Base-by-base conservation (phyloP, 2,329 filamentous ascomycete species). In the Fonsecaea pugnacius region DNA sequence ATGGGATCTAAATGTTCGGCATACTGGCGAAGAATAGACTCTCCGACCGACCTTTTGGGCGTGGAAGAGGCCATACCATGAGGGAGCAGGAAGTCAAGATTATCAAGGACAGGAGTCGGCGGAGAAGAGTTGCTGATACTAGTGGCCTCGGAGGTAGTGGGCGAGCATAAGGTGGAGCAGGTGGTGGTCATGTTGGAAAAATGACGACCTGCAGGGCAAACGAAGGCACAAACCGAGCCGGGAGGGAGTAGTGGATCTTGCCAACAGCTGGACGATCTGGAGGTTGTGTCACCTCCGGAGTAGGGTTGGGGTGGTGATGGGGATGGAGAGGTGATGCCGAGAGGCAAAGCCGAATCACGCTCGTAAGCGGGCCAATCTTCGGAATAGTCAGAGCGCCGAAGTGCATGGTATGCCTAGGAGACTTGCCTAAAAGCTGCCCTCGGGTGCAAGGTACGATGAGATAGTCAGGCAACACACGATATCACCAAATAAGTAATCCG, bases 21-120 rank as follows among this genome's bases (percentile, higher is more conserved):
- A 77, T 80, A 76, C 62, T 79, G 78, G 65, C 76, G 78, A 48
- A 79, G 75, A 52, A 80, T 74, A 18, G 76, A 75, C 38, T 77
- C 75, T 66, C 76, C 77, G 63, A 65, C 60, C 21, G 65, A 62
- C 46, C 52, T 36, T 61, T 69, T 66, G 16, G 60, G 75, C 69
- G 30, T 70, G 70, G 60, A 51, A 51, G 30, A 57, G 36, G 58
- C 65, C 67, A 67, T 74, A 69, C 64, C 67, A 72, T 65, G 64
- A 65, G 64, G 67, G 60, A 66, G 62, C 48, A 51, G 48, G 32
- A 60, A 51, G 67, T 71, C 59, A 67, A 70, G 71, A 73, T 75
- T 71, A 69, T 67, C 59, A 50, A 65, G 64, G 16, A 63, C 40
- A 58, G 68, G 62, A 54, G 71, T 63, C 30, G 66, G 69, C 62